phyloP scores from a whole-genome alignment of 352 stramenopile species.

The Phytophthora brassicae region DNA sequence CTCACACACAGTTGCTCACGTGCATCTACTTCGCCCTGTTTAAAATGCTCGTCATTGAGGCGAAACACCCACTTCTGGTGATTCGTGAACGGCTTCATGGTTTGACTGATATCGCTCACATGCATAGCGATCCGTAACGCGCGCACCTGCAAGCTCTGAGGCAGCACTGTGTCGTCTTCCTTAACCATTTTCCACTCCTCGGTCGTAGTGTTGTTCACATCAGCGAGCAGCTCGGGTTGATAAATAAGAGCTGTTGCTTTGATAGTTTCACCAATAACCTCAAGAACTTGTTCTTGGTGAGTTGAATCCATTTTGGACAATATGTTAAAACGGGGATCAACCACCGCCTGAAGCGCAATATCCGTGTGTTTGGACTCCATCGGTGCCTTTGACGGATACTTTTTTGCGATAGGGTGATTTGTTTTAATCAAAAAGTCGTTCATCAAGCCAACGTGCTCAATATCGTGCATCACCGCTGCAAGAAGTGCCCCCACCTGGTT shows the following conservation, averaged over 20 bases:
- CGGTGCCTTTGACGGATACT: constrained; percentile 57
- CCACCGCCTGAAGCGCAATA: constrained; percentile 56
- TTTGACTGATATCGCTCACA: constrained; percentile 83
- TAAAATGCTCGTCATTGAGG: constrained; percentile 72
- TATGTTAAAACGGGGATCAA: constrained; percentile 50
- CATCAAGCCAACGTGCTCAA: constrained; percentile 74
- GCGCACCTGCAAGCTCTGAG: constrained; percentile 51
- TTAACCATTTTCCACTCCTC: constrained; percentile 49
- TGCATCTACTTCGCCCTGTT: constrained; percentile 66
- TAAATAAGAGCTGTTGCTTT: constrained; percentile 76
- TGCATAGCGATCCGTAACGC: constrained; percentile 73
- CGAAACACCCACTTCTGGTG: constrained; percentile 77
- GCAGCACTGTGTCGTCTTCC: constrained; percentile 32
- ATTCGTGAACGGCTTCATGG: constrained; percentile 78
- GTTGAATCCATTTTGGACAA: constrained; percentile 50
- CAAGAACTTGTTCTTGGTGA: constrained; percentile 57
- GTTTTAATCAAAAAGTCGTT: constrained; percentile 84
- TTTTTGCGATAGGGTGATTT: constrained; percentile 61
- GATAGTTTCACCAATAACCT: constrained; percentile 67
- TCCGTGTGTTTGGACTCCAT: constrained; percentile 82
- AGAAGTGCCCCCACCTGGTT: constrained; percentile 75
- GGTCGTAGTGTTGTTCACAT: constrained; percentile 40
- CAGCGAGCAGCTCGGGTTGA: constrained; percentile 70
- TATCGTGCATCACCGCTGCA: constrained; percentile 82
- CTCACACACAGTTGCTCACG: constrained; percentile 41